Evolutionary conservation across 768 basidiomycete species (phyloP), one percentile per base, ranked within the genome.

Genomic region (Russula virescens): DNA sequence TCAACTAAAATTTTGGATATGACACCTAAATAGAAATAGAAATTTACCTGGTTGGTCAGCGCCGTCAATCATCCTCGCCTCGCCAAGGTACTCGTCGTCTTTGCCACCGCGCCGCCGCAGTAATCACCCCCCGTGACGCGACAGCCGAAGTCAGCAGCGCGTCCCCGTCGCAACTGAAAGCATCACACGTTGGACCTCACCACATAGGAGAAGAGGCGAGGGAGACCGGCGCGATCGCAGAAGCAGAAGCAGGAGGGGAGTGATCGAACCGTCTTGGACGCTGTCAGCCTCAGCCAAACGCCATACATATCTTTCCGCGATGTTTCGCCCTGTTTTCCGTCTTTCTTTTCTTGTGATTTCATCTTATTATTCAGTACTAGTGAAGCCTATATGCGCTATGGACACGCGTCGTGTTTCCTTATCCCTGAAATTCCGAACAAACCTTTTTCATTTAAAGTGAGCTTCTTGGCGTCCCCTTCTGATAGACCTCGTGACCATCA

Each of bases 111-210:
- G n/a, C n/a, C n/a, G n/a, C n/a, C n/a, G n/a, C n/a, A n/a, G n/a
- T n/a, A n/a, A n/a, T n/a, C n/a, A n/a, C n/a, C n/a, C n/a, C n/a
- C n/a, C n/a, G n/a, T n/a, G n/a, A n/a, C n/a, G n/a, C n/a, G n/a
- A n/a, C n/a, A n/a, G n/a, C n/a, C n/a, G n/a, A n/a, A n/a, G n/a
- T n/a, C n/a, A n/a, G n/a, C n/a, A n/a, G n/a, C n/a, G n/a, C n/a
- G 75, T 63, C 75, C 70, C 5, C 76, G 73, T 16, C 69, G 72
- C 2, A 58, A 45, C 8, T 61, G 67, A 47, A 61, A 50, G 43
- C 55, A 28, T 31, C 66, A 51, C 42, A 78, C 80, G 18, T 68
- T 67, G 71, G 19, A 75, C 73, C 7, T 71, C 73, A 38, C 67
- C 56, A 4, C 57, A 38, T 5, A 49, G 62, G 40, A 69, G 60